Evolutionary conservation across 2,329 filamentous ascomycete genomes (phyloP), one percentile per base, ranked within the genome.

Genomic region (Colletotrichum sp.): DNA sequence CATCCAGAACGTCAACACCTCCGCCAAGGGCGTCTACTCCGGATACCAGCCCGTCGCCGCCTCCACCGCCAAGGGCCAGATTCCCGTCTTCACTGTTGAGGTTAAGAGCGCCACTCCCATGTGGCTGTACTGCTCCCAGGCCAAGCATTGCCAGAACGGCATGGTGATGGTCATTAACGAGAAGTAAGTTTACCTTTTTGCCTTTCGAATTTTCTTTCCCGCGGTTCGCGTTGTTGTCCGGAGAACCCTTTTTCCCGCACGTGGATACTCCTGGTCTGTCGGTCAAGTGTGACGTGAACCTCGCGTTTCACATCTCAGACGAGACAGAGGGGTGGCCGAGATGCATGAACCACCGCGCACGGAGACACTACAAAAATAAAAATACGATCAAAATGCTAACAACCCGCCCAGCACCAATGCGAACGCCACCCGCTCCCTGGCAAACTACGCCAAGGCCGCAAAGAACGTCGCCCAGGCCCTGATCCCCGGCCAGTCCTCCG

Each of bases 151-250:
- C 84, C 90, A 95, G 83, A 85, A 82, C 63, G 94, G 94, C 76
- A 96, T 96, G 93, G 89, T 90, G 73, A 93, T 94, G 86, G 93
- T 94, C 36, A 92, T 96, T 82, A 96, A 96, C 84, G 91, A 91
- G 85, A 88, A 93, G 92, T 94, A 85, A 85, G 92, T 85, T 24
- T 24, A 5, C 14, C 6, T 34, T 61, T 32, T 10, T 61, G 5
- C 12, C 14, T 21, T 36, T 5, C 7, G 6, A 16, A 4, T 36
- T 48, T 4, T 7, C 6, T 4, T 43, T 6, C 14, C 28, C 28
- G 58, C 18, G 58, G 4, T 21, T 21, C 4, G 58, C 28, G n/a
- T 1, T n/a, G 26, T 13, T 4, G 18, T 7, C 30, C 30, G 26
- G 16, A 61, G 58, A 61, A 32, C 34, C 61, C 16, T n/a, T 16